These are phyloP conservation scores for Hericium rajendrae DNA, from an alignment of 768 basidiomycete species.

Conservation along the genomic window DNA sequence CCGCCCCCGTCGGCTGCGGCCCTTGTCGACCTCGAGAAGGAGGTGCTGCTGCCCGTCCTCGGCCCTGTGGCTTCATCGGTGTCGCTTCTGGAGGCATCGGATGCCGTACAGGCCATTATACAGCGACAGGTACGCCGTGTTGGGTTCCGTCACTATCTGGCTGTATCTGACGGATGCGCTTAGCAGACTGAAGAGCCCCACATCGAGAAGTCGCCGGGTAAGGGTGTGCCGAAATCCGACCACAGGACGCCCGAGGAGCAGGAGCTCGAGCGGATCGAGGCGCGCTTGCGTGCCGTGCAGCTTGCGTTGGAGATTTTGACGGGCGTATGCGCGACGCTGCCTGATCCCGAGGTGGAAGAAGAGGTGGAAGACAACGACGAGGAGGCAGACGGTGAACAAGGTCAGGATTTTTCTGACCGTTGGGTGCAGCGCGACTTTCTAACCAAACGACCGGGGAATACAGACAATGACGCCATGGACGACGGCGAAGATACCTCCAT, in stretches of 20 bases:
- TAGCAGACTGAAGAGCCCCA: slow-evolving; percentile 48
- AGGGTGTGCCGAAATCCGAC: slow-evolving; percentile 39
- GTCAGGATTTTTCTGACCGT: slow-evolving; percentile 12
- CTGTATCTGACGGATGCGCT: neutral
- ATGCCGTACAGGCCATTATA: slow-evolving; percentile 41
- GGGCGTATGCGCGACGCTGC: slow-evolving; percentile 78
- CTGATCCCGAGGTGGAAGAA: slow-evolving; percentile 50
- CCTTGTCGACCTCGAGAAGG: slow-evolving; percentile 58
- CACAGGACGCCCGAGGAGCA: slow-evolving; percentile 61
- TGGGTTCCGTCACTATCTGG: neutral
- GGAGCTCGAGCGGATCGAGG: slow-evolving; percentile 67
- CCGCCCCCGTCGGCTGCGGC: slow-evolving; percentile 58
- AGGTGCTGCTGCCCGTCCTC: slow-evolving; percentile 62
- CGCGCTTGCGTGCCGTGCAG: slow-evolving; percentile 60
- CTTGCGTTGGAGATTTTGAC: slow-evolving; percentile 85
- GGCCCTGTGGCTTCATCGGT: slow-evolving; percentile 54
- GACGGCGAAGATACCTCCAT: slow-evolving; percentile 22
- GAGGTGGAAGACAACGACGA: slow-evolving; percentile 24
- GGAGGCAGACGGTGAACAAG: slow-evolving; percentile 28
- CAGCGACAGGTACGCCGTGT: slow-evolving; percentile 35
- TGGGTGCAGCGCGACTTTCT: no score
- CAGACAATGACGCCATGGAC: slow-evolving; percentile 25
- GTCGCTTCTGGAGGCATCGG: slow-evolving; percentile 40
- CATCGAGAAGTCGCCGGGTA: slow-evolving; percentile 49
- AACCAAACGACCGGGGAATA: no score